These are phyloP conservation scores for Trametes sanguinea DNA, from an alignment of 768 basidiomycete genomes.

Conservation along the genomic window DNA sequence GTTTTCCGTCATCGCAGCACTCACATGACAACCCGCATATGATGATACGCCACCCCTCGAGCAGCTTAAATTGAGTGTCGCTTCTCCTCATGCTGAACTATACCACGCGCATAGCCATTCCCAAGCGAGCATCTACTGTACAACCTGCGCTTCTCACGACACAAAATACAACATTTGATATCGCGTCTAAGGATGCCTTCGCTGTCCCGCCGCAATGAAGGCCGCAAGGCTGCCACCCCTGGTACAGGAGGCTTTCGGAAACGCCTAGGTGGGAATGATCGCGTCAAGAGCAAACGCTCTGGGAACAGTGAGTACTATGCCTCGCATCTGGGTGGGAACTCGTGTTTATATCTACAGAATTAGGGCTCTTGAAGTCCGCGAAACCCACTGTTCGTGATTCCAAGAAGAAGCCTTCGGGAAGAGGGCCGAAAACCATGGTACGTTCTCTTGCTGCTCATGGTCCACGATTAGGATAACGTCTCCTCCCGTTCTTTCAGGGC, in stretches of 20 bases:
- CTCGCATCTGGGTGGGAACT: neutral
- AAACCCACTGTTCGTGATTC: constrained; percentile 51
- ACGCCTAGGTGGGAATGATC: constrained; percentile 34
- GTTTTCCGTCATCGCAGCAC: neutral
- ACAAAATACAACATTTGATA: too few species aligned
- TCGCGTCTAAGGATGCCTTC: constrained; percentile 8
- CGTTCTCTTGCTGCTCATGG: constrained; percentile 20
- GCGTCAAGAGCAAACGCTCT: constrained; percentile 45
- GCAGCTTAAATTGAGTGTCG: neutral
- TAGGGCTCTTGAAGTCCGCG: constrained; percentile 38
- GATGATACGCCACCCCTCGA: neutral
- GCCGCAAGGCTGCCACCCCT: constrained; percentile 13
- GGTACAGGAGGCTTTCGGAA: constrained; percentile 16
- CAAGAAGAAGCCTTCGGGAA: constrained; percentile 50
- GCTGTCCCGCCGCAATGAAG: constrained; percentile 2
- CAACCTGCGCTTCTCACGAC: too few species aligned
- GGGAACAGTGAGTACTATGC: constrained; percentile 45
- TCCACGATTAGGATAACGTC: too few species aligned
- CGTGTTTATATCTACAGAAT: constrained; percentile 36
- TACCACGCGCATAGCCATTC: too few species aligned
- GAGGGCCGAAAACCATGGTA: constrained; percentile 49
- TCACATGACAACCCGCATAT: neutral
- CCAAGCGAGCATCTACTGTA: too few species aligned
- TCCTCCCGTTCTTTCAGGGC: constrained; percentile 36
- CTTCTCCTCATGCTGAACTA: too few species aligned